Conservation (phyloP, 2,329 filamentous ascomycete species). For the Fonsecaea nubica region DNA sequence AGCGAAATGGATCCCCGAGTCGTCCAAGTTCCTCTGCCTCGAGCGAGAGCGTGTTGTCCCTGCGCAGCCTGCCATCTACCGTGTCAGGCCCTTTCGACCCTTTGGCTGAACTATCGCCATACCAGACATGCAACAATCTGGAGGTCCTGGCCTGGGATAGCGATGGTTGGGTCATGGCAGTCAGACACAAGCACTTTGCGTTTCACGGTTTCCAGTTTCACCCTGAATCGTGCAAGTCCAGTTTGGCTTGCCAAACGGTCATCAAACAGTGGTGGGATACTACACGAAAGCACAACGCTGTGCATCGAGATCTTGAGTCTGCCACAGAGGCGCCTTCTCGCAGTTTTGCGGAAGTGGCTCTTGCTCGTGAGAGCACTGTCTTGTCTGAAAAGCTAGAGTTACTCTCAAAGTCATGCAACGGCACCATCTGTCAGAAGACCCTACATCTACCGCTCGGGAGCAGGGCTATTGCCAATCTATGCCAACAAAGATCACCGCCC, state of each 20-base stretch:
- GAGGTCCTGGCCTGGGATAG: conserved; percentile 68
- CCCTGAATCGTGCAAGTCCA: conserved; percentile 85
- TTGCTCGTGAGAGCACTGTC: neutral
- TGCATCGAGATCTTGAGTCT: neutral
- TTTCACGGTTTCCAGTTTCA: conserved; percentile 92
- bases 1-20: conserved; percentile 12
- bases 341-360: neutral
- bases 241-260: conserved; percentile 65
- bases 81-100: conserved; percentile 8
- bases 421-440: neutral
- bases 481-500: conserved; percentile 18
- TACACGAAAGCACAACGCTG: conserved; percentile 66
- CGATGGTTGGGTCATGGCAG: conserved; percentile 74
- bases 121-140: conserved; percentile 39
- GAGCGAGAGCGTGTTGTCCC: conserved; percentile 25
- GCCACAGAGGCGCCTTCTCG: neutral
- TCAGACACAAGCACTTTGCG: conserved; percentile 70
- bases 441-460: conserved; percentile 28
- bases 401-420: conserved; percentile 9
- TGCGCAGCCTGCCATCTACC: conserved; percentile 29
- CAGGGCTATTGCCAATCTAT: conserved; percentile 36
- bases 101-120: conserved; percentile 47
- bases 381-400: conserved; percentile 9
- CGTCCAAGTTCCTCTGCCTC: conserved; percentile 33
- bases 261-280: conserved; percentile 77